phyloP scores from a whole-genome alignment of 2,329 filamentous ascomycete species.

The Trichoderma harzianum region DNA sequence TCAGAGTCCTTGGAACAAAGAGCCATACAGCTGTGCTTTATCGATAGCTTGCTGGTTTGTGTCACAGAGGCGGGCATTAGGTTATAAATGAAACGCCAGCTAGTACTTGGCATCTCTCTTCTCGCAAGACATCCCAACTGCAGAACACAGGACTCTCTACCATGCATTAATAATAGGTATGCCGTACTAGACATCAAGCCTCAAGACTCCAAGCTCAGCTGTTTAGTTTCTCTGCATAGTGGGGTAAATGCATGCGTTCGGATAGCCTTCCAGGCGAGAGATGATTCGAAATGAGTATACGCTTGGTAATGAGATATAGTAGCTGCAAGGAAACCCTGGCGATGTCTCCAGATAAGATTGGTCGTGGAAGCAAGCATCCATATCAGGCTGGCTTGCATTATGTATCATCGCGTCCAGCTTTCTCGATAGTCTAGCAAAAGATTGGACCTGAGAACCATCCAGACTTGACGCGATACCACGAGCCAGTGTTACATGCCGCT shows the following conservation, averaged over 20 bases:
- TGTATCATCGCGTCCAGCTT: background rate
- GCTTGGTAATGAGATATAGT: background rate
- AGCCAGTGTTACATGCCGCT: conserved; percentile 17
- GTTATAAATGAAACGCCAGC: background rate
- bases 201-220: background rate
- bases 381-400: background rate
- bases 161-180: background rate
- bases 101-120: background rate
- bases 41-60: background rate
- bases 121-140: background rate
- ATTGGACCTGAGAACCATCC: background rate
- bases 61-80: background rate
- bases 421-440: background rate
- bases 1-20: background rate
- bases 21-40: background rate
- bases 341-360: background rate
- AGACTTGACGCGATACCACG: background rate
- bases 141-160: background rate
- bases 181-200: background rate
- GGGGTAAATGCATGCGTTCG: background rate
- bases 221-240: background rate
- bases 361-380: background rate
- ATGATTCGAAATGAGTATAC: background rate
- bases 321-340: background rate
- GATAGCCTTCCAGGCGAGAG: background rate